Conservation (phyloP, 75 land plant genomes). For the Selaginella moellendorffii region DNA sequence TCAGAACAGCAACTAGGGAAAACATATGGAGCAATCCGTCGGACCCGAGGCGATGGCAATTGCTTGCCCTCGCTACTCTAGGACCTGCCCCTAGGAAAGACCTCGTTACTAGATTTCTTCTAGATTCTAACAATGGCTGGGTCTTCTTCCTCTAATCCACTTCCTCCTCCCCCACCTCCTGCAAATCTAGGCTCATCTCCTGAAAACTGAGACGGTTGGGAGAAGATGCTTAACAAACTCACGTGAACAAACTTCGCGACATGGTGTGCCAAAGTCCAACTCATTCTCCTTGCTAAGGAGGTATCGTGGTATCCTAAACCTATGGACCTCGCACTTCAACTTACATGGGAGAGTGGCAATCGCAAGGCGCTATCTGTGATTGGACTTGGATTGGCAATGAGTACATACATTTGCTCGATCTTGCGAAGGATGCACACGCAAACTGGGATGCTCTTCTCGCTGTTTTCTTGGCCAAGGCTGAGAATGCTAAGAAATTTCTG, state of each 20-base stretch:
- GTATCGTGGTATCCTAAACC: background rate
- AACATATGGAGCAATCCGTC: background rate
- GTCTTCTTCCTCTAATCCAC: too few species aligned
- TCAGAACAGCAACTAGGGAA: too few species aligned
- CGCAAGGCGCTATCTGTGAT: too few species aligned
- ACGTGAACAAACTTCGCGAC: background rate
- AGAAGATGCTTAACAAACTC: conserved; percentile 3
- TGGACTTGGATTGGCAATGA: too few species aligned
- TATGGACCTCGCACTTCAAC: too few species aligned
- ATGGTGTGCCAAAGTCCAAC: background rate
- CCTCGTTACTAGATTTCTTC: background rate
- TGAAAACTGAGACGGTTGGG: background rate
- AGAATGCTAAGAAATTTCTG: background rate
- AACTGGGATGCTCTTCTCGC: background rate
- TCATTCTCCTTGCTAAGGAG: background rate
- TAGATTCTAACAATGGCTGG: background rate
- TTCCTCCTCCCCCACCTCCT: conserved; percentile 2
- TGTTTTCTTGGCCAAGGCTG: background rate
- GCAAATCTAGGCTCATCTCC: background rate
- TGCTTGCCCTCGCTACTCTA: background rate
- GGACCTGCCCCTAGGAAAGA: background rate
- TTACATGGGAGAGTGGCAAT: too few species aligned
- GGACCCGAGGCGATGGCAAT: background rate
- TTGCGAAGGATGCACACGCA: background rate
- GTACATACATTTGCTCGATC: conserved; percentile 3